Evolutionary conservation across 495 filamentous ascomycete genomes (phyloP).

Genomic region (Baudoinia panamericana): DNA sequence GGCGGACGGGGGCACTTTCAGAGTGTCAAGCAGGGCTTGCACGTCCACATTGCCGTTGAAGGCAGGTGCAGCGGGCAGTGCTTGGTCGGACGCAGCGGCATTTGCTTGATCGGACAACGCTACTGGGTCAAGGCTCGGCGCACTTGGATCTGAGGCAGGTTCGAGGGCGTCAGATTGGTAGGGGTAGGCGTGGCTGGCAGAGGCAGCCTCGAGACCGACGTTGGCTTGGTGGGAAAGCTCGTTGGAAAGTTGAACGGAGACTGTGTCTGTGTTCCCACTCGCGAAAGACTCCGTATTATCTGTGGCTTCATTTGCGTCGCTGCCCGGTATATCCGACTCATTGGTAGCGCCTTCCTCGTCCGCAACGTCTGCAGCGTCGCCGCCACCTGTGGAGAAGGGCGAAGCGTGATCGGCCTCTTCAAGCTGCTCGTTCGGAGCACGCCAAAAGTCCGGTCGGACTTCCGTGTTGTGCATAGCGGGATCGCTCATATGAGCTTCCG

Average conservation of each 20-base stretch:
- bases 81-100: conserved; percentile 10
- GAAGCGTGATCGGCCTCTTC: conserved; percentile 8
- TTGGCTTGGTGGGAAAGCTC: conserved; percentile 8
- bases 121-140: neutral
- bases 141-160: conserved; percentile 17
- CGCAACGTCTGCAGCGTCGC: neutral
- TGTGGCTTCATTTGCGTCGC: neutral
- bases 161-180: conserved; percentile 11
- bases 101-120: conserved; percentile 8
- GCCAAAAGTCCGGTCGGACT: conserved; percentile 14
- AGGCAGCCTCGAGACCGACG: neutral
- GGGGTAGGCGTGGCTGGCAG: conserved; percentile 4
- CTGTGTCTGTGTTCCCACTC: neutral
- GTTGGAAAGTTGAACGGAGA: neutral
- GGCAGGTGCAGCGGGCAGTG: conserved; percentile 8
- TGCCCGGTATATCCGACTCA: neutral
- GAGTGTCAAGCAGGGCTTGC: conserved; percentile 32
- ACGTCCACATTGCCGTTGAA: conserved; percentile 25
- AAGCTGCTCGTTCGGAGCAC: conserved; percentile 10
- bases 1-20: conserved; percentile 21
- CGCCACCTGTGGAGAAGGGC: conserved; percentile 15
- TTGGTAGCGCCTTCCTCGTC: neutral
- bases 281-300: conserved; percentile 8
- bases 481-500: conserved; percentile 38
- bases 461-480: conserved; percentile 21